A percentile compares a stretch with the other conserved stretches of the same genome.
phyloP scores from a whole-genome alignment of 108 stramenopile genomes.

The Mayamaea pseudoterrestris region DNA sequence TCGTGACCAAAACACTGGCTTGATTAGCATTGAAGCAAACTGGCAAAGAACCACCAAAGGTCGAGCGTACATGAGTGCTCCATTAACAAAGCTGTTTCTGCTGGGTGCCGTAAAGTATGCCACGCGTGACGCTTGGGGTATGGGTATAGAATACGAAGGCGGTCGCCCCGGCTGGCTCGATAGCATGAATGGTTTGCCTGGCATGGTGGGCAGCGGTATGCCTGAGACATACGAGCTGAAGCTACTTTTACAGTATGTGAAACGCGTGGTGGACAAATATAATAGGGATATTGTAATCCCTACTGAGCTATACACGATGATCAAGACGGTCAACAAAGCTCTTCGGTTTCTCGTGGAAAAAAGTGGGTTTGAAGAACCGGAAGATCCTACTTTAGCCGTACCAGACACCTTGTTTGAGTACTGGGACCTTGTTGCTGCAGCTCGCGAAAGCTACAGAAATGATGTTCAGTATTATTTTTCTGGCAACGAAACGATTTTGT shows the following conservation, averaged over 20 bases:
- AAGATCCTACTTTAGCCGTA: constrained; percentile 48
- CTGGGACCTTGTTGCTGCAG: constrained; percentile 81
- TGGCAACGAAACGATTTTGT: constrained; percentile 48
- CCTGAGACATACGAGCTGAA: constrained; percentile 70
- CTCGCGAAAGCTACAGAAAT: constrained; percentile 78
- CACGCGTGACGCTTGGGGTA: constrained; percentile 90
- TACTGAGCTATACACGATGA: constrained; percentile 58
- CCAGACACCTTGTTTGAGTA: constrained; percentile 77
- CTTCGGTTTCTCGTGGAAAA: constrained; percentile 58
- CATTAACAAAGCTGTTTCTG: constrained; percentile 59
- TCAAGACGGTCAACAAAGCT: constrained; percentile 49
- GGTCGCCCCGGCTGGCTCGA: constrained; percentile 95
- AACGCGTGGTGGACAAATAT: constrained; percentile 52
- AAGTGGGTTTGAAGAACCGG: constrained; percentile 54
- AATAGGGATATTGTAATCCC: constrained; percentile 63
- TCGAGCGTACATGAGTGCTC: constrained; percentile 54
- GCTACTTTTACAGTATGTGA: constrained; percentile 72
- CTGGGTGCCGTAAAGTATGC: constrained; percentile 82
- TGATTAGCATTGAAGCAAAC: constrained; percentile 73
- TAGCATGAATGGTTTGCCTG: constrained; percentile 94
- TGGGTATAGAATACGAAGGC: constrained; percentile 95
- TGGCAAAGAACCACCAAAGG: constrained; percentile 73
- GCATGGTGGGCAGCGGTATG: constrained; percentile 12
- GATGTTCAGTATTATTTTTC: constrained; percentile 78
- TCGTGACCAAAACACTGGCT: constrained; percentile 59